Evolutionary conservation across 2,329 filamentous ascomycete species (phyloP).

Genomic region (Ceratocystis albifundus): DNA sequence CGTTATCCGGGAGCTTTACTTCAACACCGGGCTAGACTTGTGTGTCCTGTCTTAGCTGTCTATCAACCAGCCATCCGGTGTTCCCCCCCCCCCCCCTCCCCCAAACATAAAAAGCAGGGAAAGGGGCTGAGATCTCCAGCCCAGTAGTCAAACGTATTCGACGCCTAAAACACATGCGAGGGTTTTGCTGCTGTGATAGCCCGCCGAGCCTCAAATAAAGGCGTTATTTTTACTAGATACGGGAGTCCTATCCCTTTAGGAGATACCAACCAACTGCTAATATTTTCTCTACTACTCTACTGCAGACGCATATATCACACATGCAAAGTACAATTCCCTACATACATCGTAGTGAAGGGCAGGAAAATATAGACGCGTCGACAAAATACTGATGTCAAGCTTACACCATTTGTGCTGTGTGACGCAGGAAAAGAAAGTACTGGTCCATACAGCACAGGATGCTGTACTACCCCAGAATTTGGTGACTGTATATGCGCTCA

Average conservation of each 20-base stretch:
- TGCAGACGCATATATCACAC: neutral
- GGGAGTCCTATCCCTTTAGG: no score
- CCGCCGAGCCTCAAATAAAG: neutral
- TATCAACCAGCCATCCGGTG: neutral
- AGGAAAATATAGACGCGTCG: neutral
- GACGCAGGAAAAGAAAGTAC: neutral
- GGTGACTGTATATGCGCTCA: neutral
- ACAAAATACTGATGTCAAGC: neutral
- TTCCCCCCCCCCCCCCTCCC: no score
- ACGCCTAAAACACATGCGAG: slow-evolving; percentile 5
- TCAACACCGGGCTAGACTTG: neutral
- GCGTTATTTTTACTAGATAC: neutral
- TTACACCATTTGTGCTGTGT: slow-evolving; percentile 3
- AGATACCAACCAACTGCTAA: neutral
- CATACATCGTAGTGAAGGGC: neutral
- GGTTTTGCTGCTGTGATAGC: neutral
- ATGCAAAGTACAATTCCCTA: neutral
- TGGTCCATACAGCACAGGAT: neutral
- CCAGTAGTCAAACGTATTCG: neutral
- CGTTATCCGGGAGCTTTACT: neutral
- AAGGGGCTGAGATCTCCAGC: neutral
- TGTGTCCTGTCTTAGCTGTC: neutral
- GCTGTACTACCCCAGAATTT: slow-evolving; percentile 2
- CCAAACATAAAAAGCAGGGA: neutral
- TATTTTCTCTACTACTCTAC: neutral